Conservation (phyloP, 2,329 filamentous ascomycete species). For the Blastomyces gilchristii region DNA sequence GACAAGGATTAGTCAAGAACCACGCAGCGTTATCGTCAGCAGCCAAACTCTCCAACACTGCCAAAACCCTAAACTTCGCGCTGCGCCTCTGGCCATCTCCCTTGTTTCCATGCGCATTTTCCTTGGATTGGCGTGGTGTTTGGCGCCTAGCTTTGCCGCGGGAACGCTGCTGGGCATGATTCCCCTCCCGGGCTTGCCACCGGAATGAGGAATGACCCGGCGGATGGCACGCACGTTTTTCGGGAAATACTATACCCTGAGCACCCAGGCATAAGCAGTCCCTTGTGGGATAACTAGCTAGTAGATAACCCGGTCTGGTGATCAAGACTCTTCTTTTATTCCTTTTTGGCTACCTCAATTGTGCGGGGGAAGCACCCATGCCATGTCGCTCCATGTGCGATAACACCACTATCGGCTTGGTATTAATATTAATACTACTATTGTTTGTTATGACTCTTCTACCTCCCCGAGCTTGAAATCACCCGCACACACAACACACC, state of each 20-base stretch:
- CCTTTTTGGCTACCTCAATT: neutral
- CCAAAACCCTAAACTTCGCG: neutral
- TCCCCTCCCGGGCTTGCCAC: neutral
- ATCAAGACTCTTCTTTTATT: neutral
- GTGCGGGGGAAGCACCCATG: too few relatives aligned
- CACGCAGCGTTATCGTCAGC: neutral
- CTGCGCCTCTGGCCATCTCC: neutral
- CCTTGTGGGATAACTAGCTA: neutral
- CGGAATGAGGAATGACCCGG: neutral
- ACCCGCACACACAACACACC: neutral
- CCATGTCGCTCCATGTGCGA: neutral
- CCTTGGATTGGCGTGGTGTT: neutral
- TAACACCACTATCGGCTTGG: neutral
- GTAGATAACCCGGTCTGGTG: neutral
- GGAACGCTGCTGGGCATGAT: neutral
- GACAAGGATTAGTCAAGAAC: too few relatives aligned
- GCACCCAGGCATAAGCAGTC: neutral
- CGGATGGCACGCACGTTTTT: neutral
- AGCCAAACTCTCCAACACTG: neutral
- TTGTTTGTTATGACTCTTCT: neutral
- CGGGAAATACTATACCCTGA: neutral
- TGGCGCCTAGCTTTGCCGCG: neutral
- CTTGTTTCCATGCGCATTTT: neutral
- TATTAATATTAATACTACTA: neutral
- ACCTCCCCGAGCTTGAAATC: neutral